Percentiles rank a stretch among this genome's conserved stretches.
phyloP scores from a whole-genome alignment of 2,329 filamentous ascomycete species.

The Xylariomycetidae sp. region DNA sequence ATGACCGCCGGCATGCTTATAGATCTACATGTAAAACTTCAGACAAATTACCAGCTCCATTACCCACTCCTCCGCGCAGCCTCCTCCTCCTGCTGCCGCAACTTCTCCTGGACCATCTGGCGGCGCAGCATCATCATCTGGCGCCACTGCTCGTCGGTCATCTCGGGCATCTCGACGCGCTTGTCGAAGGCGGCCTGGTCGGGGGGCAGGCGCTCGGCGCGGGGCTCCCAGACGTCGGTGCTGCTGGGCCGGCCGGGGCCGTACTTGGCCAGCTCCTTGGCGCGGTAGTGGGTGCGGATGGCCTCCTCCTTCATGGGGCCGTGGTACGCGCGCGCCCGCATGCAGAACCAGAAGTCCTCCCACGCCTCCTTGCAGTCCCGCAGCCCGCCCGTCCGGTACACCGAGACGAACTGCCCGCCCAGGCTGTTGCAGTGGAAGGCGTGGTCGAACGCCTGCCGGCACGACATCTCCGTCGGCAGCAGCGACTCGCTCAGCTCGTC shows the following conservation, averaged over 20 bases:
- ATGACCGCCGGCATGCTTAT: too few species aligned
- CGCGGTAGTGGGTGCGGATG: constrained; percentile 62
- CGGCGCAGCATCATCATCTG: constrained; percentile 27
- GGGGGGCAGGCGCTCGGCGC: constrained; percentile 53
- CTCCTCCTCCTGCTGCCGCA: constrained; percentile 10
- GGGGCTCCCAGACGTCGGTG: constrained; percentile 83
- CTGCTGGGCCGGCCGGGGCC: constrained; percentile 60
- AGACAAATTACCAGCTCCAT: too few species aligned
- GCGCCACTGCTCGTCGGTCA: constrained; percentile 39
- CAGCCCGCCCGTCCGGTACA: constrained; percentile 80
- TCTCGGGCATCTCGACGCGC: constrained; percentile 30
- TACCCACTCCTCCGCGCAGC: background rate
- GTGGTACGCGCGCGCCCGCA: constrained; percentile 67
- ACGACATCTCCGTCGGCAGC: constrained; percentile 79
- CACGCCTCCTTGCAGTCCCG: constrained; percentile 77
- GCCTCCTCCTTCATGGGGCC: constrained; percentile 52
- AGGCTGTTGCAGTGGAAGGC: constrained; percentile 92
- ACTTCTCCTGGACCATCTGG: constrained; percentile 13
- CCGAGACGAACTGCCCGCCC: constrained; percentile 83
- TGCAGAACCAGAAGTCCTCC: constrained; percentile 97
- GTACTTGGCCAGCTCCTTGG: constrained; percentile 61
- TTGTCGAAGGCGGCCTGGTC: constrained; percentile 37
- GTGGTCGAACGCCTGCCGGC: constrained; percentile 82
- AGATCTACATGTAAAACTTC: too few species aligned
- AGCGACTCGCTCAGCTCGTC: constrained; percentile 58